phyloP scores from a whole-genome alignment of 176 grass and related monocot genomes.

The Dendrocalamus sinicus region DNA sequence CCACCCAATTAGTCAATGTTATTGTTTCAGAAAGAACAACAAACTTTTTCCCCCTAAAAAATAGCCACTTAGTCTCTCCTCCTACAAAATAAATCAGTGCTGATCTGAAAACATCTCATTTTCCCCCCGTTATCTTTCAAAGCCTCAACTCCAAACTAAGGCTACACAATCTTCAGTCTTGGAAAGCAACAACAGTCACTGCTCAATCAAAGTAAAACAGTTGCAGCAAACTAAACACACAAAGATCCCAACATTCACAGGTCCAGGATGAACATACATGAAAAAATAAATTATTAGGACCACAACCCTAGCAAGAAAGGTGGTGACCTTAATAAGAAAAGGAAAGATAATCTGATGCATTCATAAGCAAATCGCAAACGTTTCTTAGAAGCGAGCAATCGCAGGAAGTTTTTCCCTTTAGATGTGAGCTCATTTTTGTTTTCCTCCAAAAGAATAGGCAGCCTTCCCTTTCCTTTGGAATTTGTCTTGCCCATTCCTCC shows the following conservation, averaged over 20 bases:
- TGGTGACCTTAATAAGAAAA: neutral
- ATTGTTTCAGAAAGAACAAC: neutral
- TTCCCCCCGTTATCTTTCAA: neutral
- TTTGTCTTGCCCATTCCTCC: no score
- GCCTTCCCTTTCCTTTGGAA: no score
- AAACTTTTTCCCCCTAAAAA: neutral
- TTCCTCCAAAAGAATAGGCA: no score
- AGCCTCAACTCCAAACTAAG: neutral
- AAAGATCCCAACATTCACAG: neutral
- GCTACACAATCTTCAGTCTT: neutral
- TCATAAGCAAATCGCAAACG: no score
- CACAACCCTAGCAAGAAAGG: neutral
- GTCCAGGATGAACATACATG: neutral
- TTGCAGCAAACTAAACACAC: neutral
- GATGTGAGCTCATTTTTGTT: no score
- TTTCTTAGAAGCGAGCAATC: no score
- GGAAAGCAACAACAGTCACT: neutral
- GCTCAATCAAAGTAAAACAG: neutral
- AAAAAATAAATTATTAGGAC: neutral
- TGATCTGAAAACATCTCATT: slow-evolving; percentile 17
- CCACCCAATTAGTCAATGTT: neutral
- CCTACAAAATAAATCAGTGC: neutral
- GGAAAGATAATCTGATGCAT: neutral
- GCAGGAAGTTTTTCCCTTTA: no score
- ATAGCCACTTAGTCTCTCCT: neutral